These are phyloP conservation scores for Microcos paniculata DNA, from an alignment of 345 rosid species.

Conservation along the genomic window DNA sequence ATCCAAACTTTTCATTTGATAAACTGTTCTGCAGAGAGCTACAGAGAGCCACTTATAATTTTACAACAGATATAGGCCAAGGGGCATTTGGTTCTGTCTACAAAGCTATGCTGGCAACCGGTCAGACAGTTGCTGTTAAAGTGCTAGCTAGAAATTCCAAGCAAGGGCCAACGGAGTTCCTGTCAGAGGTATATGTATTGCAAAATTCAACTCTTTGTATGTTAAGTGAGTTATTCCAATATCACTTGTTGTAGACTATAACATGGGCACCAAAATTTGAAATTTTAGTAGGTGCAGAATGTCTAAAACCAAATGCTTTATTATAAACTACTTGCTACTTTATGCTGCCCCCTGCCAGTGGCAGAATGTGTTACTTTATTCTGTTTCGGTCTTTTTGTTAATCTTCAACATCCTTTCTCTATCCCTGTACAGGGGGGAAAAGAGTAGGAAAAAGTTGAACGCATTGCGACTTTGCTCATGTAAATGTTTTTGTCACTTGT, in stretches of 20 bases:
- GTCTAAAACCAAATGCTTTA: not conserved
- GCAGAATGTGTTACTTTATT: not conserved
- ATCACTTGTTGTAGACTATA: no score
- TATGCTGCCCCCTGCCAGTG: not conserved
- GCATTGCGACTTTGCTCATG: not conserved
- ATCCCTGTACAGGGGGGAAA: not conserved
- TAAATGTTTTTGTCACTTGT: not conserved
- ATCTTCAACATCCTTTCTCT: not conserved
- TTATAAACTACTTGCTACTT: not conserved
- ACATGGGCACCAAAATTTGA: no score
- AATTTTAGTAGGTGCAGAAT: not conserved
- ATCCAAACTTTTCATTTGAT: not conserved
- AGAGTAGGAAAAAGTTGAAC: not conserved
- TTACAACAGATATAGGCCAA: constrained; percentile 60
- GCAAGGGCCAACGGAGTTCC: constrained; percentile 76
- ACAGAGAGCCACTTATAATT: constrained; percentile 56
- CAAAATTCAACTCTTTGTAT: not conserved
- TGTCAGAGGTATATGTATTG: constrained; percentile 43
- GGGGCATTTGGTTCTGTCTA: constrained; percentile 76
- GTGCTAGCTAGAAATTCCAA: constrained; percentile 65
- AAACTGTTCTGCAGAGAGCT: constrained; percentile 46
- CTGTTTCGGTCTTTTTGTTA: not conserved
- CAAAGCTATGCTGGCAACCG: constrained; percentile 66
- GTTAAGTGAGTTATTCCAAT: no score
- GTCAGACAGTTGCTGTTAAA: constrained; percentile 66